A percentile compares a stretch with the other conserved stretches of the same genome.
These are phyloP conservation scores for Diaporthe caulivora DNA, from an alignment of 2,329 filamentous ascomycete genomes.

Conservation along the genomic window DNA sequence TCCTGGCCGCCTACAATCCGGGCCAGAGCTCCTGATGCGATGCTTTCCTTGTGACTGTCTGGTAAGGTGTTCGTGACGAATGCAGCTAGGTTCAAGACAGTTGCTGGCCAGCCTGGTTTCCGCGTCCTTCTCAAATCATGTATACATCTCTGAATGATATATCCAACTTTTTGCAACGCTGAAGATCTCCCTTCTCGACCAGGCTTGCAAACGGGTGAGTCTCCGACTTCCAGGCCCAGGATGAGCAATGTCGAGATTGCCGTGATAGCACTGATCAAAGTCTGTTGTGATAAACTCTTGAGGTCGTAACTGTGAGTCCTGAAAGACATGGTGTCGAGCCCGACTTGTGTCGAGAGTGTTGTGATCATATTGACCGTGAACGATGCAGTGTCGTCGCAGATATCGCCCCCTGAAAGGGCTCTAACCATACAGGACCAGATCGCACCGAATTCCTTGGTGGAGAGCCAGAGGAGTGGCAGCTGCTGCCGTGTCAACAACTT, in stretches of 20 bases:
- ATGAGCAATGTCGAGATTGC: slow-evolving; percentile 54
- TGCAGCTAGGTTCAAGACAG: slow-evolving; percentile 35
- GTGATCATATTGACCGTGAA: slow-evolving; percentile 53
- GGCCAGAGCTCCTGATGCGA: slow-evolving; percentile 11
- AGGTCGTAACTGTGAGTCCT: slow-evolving; percentile 35
- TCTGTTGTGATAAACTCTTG: slow-evolving; percentile 49
- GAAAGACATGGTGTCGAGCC: background rate
- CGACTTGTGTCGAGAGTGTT: slow-evolving; percentile 45
- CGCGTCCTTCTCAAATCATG: slow-evolving; percentile 33
- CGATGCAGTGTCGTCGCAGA: slow-evolving; percentile 50
- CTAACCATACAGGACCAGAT: slow-evolving; percentile 56
- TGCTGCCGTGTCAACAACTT: slow-evolving; percentile 49
- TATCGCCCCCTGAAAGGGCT: slow-evolving; percentile 48
- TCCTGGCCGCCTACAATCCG: slow-evolving; percentile 7
- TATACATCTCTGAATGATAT: slow-evolving; percentile 46
- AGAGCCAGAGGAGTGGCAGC: slow-evolving; percentile 59
- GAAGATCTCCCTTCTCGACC: slow-evolving; percentile 32
- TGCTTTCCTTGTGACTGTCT: background rate
- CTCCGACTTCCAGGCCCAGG: slow-evolving; percentile 42
- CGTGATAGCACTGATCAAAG: slow-evolving; percentile 56
- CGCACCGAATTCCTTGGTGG: slow-evolving; percentile 54
- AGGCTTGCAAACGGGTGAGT: background rate
- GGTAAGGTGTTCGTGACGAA: slow-evolving; percentile 29
- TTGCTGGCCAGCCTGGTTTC: slow-evolving; percentile 34
- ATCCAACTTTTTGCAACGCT: slow-evolving; percentile 40